Base-by-base conservation (phyloP, 441 rosid genomes). In the Populus tomentosa region DNA sequence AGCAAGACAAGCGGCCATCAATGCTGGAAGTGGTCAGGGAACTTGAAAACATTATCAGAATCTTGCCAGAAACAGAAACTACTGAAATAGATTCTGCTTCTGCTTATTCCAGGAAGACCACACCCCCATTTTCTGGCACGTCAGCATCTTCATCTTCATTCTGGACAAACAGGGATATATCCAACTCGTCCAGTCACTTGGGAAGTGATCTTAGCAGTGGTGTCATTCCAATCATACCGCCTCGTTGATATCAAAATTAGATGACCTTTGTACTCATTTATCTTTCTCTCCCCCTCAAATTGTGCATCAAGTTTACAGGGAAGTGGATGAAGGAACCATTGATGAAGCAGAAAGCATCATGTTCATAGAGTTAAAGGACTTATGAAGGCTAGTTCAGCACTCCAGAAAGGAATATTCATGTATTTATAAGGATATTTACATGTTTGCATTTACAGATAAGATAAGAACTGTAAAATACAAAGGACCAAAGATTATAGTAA, bases 141-240 rank as follows among this genome's bases (percentile, higher is more conserved):
- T 75, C 90, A 36, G 82, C 76, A 20, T 79, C 86, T 4, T 77
- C 87, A 9, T 87, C 97, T 30, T 82, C 90, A n/a, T 82, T 87
- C 2, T 74, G 77, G 35, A 68, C 76, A 1, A 70, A 82, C 32
- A 83, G 80, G 69, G 89, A 87, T 63, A 75, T 64, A 6, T 83
- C 81, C 8, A 72, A 72, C n/a, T 86, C 92, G 2, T 79, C 81
- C 8, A 66, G 75, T 70, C 83, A 85, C 64, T 81, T 85, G 5
- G 97, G 97, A 74, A 92, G 95, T 75, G 92, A 93, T 84, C 97
- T 93, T 67, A 67, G 85, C 46, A 92, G 99, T 53, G 95, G 90
- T 4, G 87, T 75, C 62, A 74, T 83, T 74, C 95, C 97, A 59
- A 79, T 80, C 33, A 78, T 95, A 68, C n/a, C 76, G 35, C 89